Percentiles rank a stretch among this genome's conserved stretches.
phyloP scores from a whole-genome alignment of 2,329 filamentous ascomycete genomes.

The Grosmannia clavigera region DNA sequence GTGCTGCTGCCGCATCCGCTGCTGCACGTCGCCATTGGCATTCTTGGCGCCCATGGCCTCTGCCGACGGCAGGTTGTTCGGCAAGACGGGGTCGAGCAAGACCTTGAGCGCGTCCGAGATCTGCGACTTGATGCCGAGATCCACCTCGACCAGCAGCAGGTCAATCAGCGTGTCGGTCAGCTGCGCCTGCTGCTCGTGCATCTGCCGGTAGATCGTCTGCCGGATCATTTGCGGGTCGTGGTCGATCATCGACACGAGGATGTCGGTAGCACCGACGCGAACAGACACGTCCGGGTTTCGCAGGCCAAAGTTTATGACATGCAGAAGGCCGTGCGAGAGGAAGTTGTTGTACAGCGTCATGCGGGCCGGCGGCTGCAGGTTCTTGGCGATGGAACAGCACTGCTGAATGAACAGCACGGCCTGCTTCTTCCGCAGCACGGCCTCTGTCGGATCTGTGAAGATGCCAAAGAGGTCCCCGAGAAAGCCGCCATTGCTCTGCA shows the following conservation, averaged over 20 bases:
- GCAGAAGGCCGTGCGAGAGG: constrained; percentile 72
- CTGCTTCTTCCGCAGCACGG: constrained; percentile 72
- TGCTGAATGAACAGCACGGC: constrained; percentile 95
- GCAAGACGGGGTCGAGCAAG: constrained; percentile 60
- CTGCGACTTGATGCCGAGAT: constrained; percentile 89
- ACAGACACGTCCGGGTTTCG: constrained; percentile 74
- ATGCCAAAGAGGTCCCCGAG: constrained; percentile 73
- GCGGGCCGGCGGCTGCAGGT: constrained; percentile 71
- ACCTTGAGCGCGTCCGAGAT: constrained; percentile 93
- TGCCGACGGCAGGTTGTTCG: constrained; percentile 19
- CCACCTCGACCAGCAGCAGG: constrained; percentile 77
- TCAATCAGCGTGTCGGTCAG: constrained; percentile 90
- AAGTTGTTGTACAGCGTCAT: constrained; percentile 83
- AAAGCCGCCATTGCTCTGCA: constrained; percentile 71
- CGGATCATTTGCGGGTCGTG: constrained; percentile 93
- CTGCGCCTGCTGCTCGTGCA: constrained; percentile 73
- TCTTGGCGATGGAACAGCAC: constrained; percentile 89
- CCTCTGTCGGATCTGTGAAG: constrained; percentile 54
- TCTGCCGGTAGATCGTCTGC: constrained; percentile 81
- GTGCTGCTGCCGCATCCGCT: constrained; percentile 44
- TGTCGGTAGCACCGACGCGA: constrained; percentile 84
- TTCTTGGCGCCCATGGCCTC: constrained; percentile 28
- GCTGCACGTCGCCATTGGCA: constrained; percentile 51
- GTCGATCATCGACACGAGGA: constrained; percentile 86
- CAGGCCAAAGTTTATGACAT: constrained; percentile 84